Percentiles rank a stretch among this genome's conserved stretches.
Evolutionary conservation across 2,329 filamentous ascomycete species (phyloP).

Genomic region (Alternaria consortialis): DNA sequence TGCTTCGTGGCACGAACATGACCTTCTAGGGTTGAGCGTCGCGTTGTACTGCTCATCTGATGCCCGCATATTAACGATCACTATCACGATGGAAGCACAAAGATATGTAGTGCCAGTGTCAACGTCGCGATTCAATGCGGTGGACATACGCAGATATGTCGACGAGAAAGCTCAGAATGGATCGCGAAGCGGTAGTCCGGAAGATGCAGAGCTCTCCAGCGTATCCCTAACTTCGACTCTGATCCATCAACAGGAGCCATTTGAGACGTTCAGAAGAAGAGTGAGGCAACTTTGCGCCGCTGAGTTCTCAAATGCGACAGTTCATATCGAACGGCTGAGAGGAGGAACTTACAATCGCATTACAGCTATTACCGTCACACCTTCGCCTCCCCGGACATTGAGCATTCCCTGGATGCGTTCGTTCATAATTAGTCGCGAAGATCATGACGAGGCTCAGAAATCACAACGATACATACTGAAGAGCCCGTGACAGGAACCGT

Average conservation of each 20-base stretch:
- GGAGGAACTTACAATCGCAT: constrained; percentile 37
- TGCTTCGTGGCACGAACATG: too few relatives aligned
- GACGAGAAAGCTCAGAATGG: not conserved
- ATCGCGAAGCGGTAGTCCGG: too few relatives aligned
- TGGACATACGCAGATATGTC: not conserved
- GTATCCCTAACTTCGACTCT: not conserved
- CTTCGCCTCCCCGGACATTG: not conserved
- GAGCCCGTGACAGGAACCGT: too few relatives aligned
- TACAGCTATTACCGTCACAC: constrained; percentile 6
- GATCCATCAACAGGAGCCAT: constrained; percentile 5
- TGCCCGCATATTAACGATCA: too few relatives aligned
- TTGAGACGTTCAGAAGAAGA: constrained; percentile 11
- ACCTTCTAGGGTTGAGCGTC: too few relatives aligned
- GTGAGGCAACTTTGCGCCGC: constrained; percentile 6
- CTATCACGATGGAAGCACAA: too few relatives aligned
- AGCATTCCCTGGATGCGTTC: not conserved
- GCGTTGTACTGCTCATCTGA: too few relatives aligned
- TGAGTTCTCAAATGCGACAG: not conserved
- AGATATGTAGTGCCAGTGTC: too few relatives aligned
- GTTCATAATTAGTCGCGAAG: not conserved
- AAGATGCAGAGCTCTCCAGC: not conserved
- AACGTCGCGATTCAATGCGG: too few relatives aligned
- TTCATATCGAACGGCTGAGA: constrained; percentile 24
- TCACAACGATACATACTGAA: not conserved
- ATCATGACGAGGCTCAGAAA: not conserved